phyloP scores from a whole-genome alignment of 75 land plant species.

The Isoetes taiwanensis region DNA sequence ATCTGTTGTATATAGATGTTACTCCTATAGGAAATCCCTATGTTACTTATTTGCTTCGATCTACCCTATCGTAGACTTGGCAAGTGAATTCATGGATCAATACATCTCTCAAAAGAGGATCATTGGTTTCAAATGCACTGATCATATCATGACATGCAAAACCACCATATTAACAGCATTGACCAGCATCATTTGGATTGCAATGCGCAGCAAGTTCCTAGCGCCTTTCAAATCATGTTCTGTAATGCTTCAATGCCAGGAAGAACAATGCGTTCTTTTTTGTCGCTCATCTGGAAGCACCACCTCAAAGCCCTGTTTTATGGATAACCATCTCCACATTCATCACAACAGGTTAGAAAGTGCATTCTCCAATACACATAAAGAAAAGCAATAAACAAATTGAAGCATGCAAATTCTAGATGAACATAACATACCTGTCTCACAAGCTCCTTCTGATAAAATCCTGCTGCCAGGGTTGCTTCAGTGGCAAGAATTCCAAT shows the following conservation, averaged over 20 bases:
- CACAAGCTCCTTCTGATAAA: constrained; percentile 47
- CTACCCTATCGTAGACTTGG: constrained; percentile 34
- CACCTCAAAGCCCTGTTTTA: constrained; percentile 60
- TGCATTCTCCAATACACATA: neutral
- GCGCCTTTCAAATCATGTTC: constrained; percentile 54
- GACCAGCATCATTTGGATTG: constrained; percentile 46
- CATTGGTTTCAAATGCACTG: constrained; percentile 35
- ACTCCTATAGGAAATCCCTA: too few relatives aligned
- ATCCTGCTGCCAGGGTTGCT: constrained; percentile 23
- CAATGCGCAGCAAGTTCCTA: constrained; percentile 42
- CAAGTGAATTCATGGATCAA: constrained; percentile 44
- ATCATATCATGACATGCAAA: constrained; percentile 39
- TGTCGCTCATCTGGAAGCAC: constrained; percentile 53
- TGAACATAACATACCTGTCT: constrained; percentile 26
- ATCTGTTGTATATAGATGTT: too few relatives aligned
- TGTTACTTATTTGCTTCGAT: too few relatives aligned
- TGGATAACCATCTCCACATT: neutral
- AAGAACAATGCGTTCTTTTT: constrained; percentile 47
- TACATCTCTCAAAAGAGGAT: constrained; percentile 49
- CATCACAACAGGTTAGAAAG: neutral
- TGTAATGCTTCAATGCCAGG: constrained; percentile 43
- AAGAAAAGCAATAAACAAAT: neutral
- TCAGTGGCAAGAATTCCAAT: constrained; percentile 39
- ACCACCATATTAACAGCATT: constrained; percentile 47
- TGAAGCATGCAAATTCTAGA: neutral